phyloP scores from a whole-genome alignment of 1,139 yeast genomes.

The Scheffersomyces lignicola region DNA sequence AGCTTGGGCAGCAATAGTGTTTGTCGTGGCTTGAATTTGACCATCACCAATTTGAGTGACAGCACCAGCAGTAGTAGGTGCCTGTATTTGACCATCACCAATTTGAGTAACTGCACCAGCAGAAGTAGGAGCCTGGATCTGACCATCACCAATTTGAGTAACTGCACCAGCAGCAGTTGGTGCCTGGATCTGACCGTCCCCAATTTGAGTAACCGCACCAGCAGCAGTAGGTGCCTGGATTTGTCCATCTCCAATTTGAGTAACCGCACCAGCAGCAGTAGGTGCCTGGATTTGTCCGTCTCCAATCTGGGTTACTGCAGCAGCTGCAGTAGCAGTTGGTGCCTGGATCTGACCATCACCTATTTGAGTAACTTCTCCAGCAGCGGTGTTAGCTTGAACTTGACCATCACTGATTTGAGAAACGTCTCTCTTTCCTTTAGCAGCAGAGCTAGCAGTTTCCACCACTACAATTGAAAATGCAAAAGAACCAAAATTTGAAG shows the following conservation, averaged over 20 bases:
- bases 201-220: constrained; percentile 32
- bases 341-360: constrained; percentile 44
- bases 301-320: constrained; percentile 31
- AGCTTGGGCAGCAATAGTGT: constrained; percentile 6
- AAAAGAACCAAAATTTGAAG: constrained; percentile 24
- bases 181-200: constrained; percentile 34
- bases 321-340: constrained; percentile 30
- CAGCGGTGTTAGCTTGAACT: too few species aligned
- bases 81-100: constrained; percentile 41
- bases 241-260: constrained; percentile 28
- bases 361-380: constrained; percentile 29
- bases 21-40: constrained; percentile 21
- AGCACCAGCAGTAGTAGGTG: constrained; percentile 2
- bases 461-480: constrained; percentile 19
- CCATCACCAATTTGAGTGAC: constrained; percentile 10
- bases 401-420: constrained; percentile 33
- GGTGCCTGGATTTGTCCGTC: constrained; percentile 18
- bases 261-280: constrained; percentile 12
- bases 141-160: constrained; percentile 59
- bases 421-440: constrained; percentile 27
- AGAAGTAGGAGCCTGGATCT: constrained; percentile 38
- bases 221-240: constrained; percentile 20
- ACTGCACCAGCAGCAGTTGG: constrained; percentile 16
- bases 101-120: constrained; percentile 41
- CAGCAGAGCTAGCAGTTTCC: constrained; percentile 23